These are phyloP conservation scores for Gossypium gossypioides DNA, from an alignment of 441 rosid genomes.

Conservation along the genomic window DNA sequence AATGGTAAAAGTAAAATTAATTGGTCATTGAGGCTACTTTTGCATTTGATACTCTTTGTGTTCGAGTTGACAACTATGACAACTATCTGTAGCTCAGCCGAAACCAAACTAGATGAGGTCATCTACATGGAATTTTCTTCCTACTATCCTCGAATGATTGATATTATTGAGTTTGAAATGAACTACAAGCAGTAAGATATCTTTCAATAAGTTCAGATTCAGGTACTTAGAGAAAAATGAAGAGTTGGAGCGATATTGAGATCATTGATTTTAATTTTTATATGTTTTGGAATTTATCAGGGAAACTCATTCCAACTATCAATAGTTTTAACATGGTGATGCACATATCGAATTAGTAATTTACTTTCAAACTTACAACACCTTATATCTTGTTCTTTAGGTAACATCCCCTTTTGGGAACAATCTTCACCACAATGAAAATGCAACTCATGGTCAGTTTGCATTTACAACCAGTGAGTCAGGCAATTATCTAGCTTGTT, in stretches of 20 bases:
- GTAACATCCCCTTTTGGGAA: slow-evolving; percentile 82
- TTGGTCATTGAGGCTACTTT: background rate
- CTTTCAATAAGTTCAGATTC: background rate
- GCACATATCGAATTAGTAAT: background rate
- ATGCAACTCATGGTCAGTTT: slow-evolving; percentile 65
- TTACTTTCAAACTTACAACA: background rate
- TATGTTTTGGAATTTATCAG: background rate
- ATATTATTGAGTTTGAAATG: background rate
- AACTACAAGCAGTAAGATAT: background rate
- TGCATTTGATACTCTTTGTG: background rate
- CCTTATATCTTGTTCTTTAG: slow-evolving; percentile 27
- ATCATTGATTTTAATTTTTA: background rate
- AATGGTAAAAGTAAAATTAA: background rate
- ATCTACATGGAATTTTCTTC: background rate
- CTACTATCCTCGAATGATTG: background rate
- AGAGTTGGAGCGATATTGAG: background rate
- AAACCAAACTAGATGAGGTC: background rate
- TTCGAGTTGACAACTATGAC: background rate
- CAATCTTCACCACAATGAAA: slow-evolving; percentile 62
- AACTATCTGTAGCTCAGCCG: background rate
- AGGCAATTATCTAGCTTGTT: slow-evolving; percentile 81
- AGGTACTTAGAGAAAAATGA: background rate
- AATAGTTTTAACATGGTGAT: background rate
- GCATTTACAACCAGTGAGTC: slow-evolving; percentile 75
- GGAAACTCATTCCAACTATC: too few relatives aligned